These are phyloP conservation scores for Starmerella cellae DNA, from an alignment of 805 yeast genomes.

Conservation along the genomic window DNA sequence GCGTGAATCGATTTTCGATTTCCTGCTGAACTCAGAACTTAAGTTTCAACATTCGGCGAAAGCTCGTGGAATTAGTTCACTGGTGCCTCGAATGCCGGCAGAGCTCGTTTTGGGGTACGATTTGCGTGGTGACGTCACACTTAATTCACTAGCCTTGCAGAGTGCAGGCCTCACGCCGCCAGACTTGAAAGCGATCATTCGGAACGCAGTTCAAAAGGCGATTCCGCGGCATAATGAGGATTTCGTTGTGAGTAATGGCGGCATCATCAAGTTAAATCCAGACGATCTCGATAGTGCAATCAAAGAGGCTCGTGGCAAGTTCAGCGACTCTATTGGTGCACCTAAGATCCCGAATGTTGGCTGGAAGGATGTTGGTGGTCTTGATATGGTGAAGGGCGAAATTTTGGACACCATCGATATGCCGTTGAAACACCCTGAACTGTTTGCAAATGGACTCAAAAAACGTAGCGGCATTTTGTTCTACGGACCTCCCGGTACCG, in stretches of 20 bases:
- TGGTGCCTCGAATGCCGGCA: constrained; percentile 6
- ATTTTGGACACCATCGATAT: constrained; percentile 90
- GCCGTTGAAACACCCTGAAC: constrained; percentile 86
- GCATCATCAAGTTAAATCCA: constrained; percentile 40
- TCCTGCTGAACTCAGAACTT: constrained; percentile 25
- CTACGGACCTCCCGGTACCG: constrained; percentile 98
- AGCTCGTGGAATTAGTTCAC: not conserved
- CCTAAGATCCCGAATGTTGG: constrained; percentile 88
- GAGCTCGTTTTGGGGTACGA: constrained; percentile 20
- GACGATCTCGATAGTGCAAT: constrained; percentile 58
- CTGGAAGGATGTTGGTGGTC: constrained; percentile 97
- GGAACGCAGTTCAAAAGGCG: constrained; percentile 48
- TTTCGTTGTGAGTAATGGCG: constrained; percentile 38
- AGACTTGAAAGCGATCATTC: constrained; percentile 60
- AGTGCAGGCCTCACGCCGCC: constrained; percentile 88
- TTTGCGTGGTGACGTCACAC: constrained; percentile 40
- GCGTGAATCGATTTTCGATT: constrained; percentile 48
- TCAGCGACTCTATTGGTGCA: constrained; percentile 90
- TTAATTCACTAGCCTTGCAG: constrained; percentile 53
- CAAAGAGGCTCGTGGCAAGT: constrained; percentile 69
- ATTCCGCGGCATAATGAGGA: constrained; percentile 35
- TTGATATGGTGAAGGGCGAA: constrained; percentile 79
- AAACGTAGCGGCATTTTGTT: constrained; percentile 88
- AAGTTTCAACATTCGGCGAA: not conserved
- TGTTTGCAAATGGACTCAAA: constrained; percentile 77